These are phyloP conservation scores for Cladosporium austrohemisphaericum DNA, from an alignment of 2,329 filamentous ascomycete species.

Conservation along the genomic window DNA sequence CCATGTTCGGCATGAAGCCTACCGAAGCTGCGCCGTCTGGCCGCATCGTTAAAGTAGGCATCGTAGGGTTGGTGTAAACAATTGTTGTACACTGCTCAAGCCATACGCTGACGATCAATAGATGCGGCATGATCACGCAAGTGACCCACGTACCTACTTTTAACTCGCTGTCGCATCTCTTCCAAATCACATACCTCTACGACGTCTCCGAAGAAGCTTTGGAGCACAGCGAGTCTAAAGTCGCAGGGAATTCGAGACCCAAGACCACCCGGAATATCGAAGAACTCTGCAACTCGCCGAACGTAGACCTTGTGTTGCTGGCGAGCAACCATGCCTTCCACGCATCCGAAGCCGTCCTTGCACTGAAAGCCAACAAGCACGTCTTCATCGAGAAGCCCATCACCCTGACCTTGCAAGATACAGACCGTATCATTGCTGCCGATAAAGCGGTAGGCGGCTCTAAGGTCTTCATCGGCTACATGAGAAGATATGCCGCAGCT, in stretches of 20 bases:
- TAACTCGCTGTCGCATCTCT: constrained; percentile 33
- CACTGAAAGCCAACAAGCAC: constrained; percentile 52
- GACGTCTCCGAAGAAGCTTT: constrained; percentile 46
- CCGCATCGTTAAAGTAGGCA: constrained; percentile 16
- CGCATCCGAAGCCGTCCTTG: constrained; percentile 45
- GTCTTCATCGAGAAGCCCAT: constrained; percentile 57
- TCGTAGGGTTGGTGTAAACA: constrained; percentile 12
- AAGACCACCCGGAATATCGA: constrained; percentile 33
- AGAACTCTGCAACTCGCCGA: constrained; percentile 39
- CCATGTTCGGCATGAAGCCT: constrained; percentile 17
- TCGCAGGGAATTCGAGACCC: background rate
- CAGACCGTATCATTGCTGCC: constrained; percentile 46
- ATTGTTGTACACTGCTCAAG: background rate
- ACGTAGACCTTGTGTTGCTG: constrained; percentile 52
- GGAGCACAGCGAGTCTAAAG: constrained; percentile 22
- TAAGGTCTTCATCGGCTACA: constrained; percentile 53
- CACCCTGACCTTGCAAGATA: constrained; percentile 44
- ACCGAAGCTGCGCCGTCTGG: constrained; percentile 12
- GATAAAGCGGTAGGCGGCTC: constrained; percentile 40
- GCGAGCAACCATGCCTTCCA: constrained; percentile 51
- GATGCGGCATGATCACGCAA: constrained; percentile 38
- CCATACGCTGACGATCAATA: background rate
- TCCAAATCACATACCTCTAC: constrained; percentile 35
- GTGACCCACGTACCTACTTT: constrained; percentile 51
- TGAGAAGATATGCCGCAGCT: constrained; percentile 53